These are phyloP conservation scores for Diaporthe eres DNA, from an alignment of 2,329 filamentous ascomycete genomes.

Conservation along the genomic window DNA sequence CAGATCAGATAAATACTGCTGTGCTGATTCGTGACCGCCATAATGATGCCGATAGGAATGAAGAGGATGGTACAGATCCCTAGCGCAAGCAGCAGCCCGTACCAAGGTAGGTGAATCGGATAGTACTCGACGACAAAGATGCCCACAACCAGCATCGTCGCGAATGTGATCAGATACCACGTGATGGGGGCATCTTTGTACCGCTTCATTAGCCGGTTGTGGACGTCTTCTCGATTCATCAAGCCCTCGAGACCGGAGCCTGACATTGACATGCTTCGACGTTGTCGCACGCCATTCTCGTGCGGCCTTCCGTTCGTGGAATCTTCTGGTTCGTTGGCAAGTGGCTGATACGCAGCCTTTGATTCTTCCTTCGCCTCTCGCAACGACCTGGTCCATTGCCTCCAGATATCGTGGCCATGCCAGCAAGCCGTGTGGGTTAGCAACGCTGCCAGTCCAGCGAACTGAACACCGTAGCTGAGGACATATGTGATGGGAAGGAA, in stretches of 20 bases:
- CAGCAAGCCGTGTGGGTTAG: conserved; percentile 87
- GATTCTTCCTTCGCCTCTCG: conserved; percentile 70
- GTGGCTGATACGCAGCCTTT: conserved; percentile 67
- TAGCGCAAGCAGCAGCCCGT: conserved; percentile 84
- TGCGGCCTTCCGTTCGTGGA: conserved; percentile 37
- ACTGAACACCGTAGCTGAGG: conserved; percentile 87
- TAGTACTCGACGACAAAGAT: conserved; percentile 91
- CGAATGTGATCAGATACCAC: conserved; percentile 85
- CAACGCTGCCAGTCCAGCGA: conserved; percentile 84
- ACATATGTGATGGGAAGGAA: conserved; percentile 91
- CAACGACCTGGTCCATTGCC: conserved; percentile 79
- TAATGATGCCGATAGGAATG: conserved; percentile 92
- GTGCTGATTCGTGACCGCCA: conserved; percentile 93
- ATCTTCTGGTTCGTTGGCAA: conserved; percentile 44
- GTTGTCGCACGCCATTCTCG: conserved; percentile 7
- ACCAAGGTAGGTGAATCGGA: conserved; percentile 88
- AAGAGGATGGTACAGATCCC: conserved; percentile 85
- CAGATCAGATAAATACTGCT: conserved; percentile 89
- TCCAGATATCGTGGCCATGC: conserved; percentile 87
- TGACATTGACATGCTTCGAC: conserved; percentile 43
- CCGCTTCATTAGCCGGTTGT: conserved; percentile 85
- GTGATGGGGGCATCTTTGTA: conserved; percentile 86
- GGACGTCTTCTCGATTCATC: conserved; percentile 82
- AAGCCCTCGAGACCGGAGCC: conserved; percentile 65
- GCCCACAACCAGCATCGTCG: conserved; percentile 82